Evolutionary conservation across 2,329 filamentous ascomycete species (phyloP), one percentile per base, ranked within the genome.

Genomic region (Epichloe sp.): DNA sequence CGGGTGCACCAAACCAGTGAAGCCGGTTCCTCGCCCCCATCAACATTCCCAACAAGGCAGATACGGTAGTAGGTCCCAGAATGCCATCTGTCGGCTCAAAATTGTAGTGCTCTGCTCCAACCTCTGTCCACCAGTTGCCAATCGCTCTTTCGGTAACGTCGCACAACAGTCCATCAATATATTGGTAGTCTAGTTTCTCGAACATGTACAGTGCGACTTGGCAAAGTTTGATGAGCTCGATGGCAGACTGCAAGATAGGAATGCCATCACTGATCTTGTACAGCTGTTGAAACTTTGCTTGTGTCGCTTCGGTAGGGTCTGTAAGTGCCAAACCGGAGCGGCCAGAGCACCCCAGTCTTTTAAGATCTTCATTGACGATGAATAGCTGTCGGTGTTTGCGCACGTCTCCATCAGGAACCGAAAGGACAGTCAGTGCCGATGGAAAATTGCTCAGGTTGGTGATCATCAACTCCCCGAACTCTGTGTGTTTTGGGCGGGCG

Each of bases 91-190:
- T 86, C 1, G 93, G 91, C 65, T 97, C 93, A 36, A 89, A 80
- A 51, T 91, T 94, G 71, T 91, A 96, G 61, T 93, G 84, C 57
- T 97, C 91, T 0, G 83, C 84, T 2, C 93, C 93, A 53, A 96
- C 85, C 60, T 95, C 88, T 1, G 86, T 83, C 93, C 93, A 97
- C 93, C 93, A 98, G 65, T 96, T 87, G 55, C 83, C 85, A 59
- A 97, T 82, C 2, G 90, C 88, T 55, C 78, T 83, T 65, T 98
- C 93, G 0, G 93, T 97, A 43, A 93, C 76, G 68, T 98, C 93
- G 65, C 93, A 98, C 3, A 98, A 77, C 23, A 96, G 70, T 0
- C 93, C 93, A 61, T 98, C 93, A 7, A 88, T 86, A 63, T 95
- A 97, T 57, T 90, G 86, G 34, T 84, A 78, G n/a, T 87, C 83